Evolutionary conservation across 306 rosid species (phyloP), one percentile per base, ranked within the genome.

Genomic region (Vicia villosa): DNA sequence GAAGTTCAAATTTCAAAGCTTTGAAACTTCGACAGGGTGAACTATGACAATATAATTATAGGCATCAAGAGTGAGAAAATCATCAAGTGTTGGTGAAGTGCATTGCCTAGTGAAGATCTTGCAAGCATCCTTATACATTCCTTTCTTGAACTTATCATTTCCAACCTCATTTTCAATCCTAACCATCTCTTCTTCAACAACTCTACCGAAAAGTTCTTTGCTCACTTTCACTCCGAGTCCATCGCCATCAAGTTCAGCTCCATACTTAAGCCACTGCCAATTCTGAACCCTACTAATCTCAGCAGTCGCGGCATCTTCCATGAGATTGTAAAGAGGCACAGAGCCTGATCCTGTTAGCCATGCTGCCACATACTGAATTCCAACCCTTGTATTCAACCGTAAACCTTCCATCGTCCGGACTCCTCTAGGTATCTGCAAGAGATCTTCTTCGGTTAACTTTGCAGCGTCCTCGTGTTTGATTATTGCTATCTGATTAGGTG

Each of bases 261-360:
- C 92, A 77, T 94, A 94, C 70, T 85, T 90, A 43, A 94, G 73
- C 98, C 98, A 90, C 70, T 94, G 97, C 96, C 97, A 94, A 73
- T 85, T 94, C 83, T 94, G 97, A 50, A 94, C 97, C 82, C 97
- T 81, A 68, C 98, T 94, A 15, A 94, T 90, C 82, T 94, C 97
- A 10, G 96, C 97, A 16, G 98, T 94, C 11, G 98, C 98, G 2
- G 98, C 97, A 76, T 94, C 97, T 72, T 94, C 98, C 97, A 88
- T 94, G 24, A 94, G 97, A 78, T 94, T 90, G 88, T 90, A 87
- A 28, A 94, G 92, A 30, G 98, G 98, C 40, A 94, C 96, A 0
- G 95, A 88, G 8, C 98, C 98, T 4, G 76, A 16, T 20, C 98
- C 98, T 0, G 88, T 86, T 0, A 94, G 85, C 97, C 98, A 94